Conservation (phyloP, 495 filamentous ascomycete species). For the Aspergillus leporis region DNA sequence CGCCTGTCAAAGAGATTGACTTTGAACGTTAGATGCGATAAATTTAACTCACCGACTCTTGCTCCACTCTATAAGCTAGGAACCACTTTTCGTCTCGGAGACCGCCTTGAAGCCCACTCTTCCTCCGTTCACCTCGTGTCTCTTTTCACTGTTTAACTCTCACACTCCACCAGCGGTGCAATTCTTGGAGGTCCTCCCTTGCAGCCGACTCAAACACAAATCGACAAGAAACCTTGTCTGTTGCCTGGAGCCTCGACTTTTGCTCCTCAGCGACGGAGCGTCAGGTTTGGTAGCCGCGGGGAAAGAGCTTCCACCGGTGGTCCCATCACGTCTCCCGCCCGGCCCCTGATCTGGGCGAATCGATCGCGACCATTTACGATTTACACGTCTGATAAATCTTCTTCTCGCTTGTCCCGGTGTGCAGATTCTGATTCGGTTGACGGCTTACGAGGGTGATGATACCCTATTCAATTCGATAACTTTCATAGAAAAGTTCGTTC, state of each 20-base stretch:
- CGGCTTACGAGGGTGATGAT: conserved; percentile 20
- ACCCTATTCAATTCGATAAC: conserved; percentile 16
- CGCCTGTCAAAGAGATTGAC: conserved; percentile 11
- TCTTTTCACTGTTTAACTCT: background rate
- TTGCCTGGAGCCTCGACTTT: background rate
- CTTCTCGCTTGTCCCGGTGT: background rate
- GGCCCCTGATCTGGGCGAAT: conserved; percentile 17
- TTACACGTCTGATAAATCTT: background rate
- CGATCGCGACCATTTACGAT: conserved; percentile 11
- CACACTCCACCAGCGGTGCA: background rate
- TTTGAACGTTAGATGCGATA: conserved; percentile 8
- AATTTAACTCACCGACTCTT: background rate
- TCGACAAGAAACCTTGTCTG: background rate
- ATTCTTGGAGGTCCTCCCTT: background rate
- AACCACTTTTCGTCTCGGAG: conserved; percentile 2
- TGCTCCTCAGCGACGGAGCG: conserved; percentile 13
- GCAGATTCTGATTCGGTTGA: background rate
- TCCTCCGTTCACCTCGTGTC: background rate
- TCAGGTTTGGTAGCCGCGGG: conserved; percentile 13
- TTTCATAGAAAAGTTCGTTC: background rate
- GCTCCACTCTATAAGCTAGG: background rate
- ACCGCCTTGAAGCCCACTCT: conserved; percentile 6
- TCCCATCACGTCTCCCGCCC: conserved; percentile 10
- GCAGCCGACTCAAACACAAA: background rate
- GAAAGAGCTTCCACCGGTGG: conserved; percentile 3